Conservation (phyloP, 129 eudicot genomes). For the Tanacetum coccineum region DNA sequence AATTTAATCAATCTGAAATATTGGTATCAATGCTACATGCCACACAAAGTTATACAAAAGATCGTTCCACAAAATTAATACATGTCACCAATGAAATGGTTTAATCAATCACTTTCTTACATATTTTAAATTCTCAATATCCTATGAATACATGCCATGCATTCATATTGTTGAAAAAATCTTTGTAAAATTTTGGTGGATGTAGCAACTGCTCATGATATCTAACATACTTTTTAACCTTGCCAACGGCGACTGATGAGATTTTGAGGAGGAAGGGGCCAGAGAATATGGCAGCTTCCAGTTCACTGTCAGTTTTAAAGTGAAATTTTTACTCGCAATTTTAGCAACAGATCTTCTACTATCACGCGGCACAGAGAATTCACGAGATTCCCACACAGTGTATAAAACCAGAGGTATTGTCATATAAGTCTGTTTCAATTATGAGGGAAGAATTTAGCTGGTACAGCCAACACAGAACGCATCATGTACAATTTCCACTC, state of each 20-base stretch:
- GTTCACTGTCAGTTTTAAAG: not conserved
- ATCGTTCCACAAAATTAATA: too few relatives aligned
- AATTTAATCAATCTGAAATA: too few relatives aligned
- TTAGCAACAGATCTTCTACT: not conserved
- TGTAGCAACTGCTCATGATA: too few relatives aligned
- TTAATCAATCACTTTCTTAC: too few relatives aligned
- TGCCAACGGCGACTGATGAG: not conserved
- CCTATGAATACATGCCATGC: too few relatives aligned
- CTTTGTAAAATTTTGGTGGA: too few relatives aligned
- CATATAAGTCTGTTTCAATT: not conserved
- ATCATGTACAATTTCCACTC: not conserved
- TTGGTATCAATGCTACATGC: too few relatives aligned
- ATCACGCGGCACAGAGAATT: not conserved
- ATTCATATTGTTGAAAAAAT: too few relatives aligned
- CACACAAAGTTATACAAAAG: too few relatives aligned
- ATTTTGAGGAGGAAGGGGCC: not conserved
- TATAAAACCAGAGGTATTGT: not conserved
- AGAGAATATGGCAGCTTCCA: not conserved
- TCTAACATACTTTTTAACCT: too few relatives aligned
- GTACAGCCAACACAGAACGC: not conserved
- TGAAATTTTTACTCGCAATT: not conserved
- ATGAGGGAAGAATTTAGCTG: not conserved
- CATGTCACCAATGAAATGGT: too few relatives aligned
- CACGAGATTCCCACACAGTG: not conserved
- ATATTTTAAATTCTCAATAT: too few relatives aligned